Base-by-base conservation (phyloP, 2,329 filamentous ascomycete species). In the Arthroderma sp. region DNA sequence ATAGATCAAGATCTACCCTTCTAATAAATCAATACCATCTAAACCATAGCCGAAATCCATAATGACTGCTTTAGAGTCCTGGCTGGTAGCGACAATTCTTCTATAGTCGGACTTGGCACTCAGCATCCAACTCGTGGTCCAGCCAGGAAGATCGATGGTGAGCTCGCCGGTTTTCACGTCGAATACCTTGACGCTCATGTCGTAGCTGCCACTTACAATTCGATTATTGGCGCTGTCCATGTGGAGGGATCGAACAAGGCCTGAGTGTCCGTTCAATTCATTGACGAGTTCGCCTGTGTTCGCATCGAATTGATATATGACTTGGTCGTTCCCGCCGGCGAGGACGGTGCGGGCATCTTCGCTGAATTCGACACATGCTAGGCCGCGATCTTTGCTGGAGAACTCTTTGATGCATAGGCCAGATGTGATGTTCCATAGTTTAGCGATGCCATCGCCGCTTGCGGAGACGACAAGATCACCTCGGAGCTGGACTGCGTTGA, bases 41-140 rank as follows among this genome's bases (percentile, higher is more conserved):
- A 53, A 34, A 10, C 51, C 51, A 56, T 74, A 75, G 10, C 78
- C 91, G 68, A 96, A 98, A 66, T 98, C 91, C 73, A 96, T 82
- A 48, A 98, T 83, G 47, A 96, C 68, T 42, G 93, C 87, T 59
- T 93, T 82, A 31, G 88, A 84, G 57, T 95, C 88, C 64, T 98
- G 91, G 41, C 88, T 91, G 0, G 89, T 94, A 55, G 86, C 91
- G 50, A 98, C 85, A 51, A 98, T 91, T 50, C 91, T 79, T 48
- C 89, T 75, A 64, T 96, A 96, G 60, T 98, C 89, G 51, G 85
- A 88, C 72, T 95, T 95, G 42, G 91, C 91, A 51, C 86, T 88
- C 48, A 98, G 69, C 58, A 98, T 93, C 91, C 91, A 98, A 65
- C 86, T 94, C 7, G 83, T 82, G 47, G 94, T 94, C 87, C 88